These are phyloP conservation scores for Vitis vinifera DNA, from an alignment of 164 flowering plant genomes.

Conservation along the genomic window ASM3070453v1 NC_081811.1:1307501-1308000, in stretches of 20 bases:
- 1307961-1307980: conserved; percentile 19
- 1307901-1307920: neutral
- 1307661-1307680: neutral
- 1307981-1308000: conserved; percentile 88
- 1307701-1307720: neutral
- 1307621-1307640: neutral
- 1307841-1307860: no score
- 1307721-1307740: no score
- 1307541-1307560: no score
- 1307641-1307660: neutral
- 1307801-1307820: no score
- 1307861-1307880: no score
- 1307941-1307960: conserved; percentile 16
- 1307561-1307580: neutral
- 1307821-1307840: no score
- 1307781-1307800: no score
- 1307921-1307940: neutral
- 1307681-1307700: neutral
- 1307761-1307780: no score
- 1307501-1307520: no score
- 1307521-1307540: no score
- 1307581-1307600: neutral
- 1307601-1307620: neutral
- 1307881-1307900: neutral
- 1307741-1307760: no score